Conservation (phyloP, 2,329 filamentous ascomycete species). For the Penicillium occitanis region DNA sequence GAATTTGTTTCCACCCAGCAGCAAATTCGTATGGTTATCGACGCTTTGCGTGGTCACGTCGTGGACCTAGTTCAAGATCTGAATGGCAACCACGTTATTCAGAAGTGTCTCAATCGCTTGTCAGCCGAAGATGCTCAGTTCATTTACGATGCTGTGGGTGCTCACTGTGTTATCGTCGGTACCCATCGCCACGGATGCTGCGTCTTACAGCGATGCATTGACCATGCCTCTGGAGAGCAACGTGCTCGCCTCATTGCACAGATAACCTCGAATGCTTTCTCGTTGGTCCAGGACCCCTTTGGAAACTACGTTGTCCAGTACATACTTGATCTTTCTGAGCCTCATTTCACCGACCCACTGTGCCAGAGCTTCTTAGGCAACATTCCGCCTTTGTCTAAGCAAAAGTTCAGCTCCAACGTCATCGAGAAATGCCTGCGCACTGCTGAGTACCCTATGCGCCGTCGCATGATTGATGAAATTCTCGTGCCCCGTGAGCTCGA, state of each 20-base stretch:
- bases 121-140: conserved; percentile 82
- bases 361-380: conserved; percentile 76
- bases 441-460: conserved; percentile 70
- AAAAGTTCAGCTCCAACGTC: conserved; percentile 99
- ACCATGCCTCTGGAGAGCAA: conserved; percentile 88
- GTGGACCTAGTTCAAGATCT: conserved; percentile 95
- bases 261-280: conserved; percentile 85
- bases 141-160: conserved; percentile 92
- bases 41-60: conserved; percentile 77
- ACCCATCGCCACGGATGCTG: conserved; percentile 98
- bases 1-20: conserved; percentile 85
- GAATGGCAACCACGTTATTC: conserved; percentile 98
- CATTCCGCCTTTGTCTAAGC: conserved; percentile 73
- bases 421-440: conserved; percentile 95
- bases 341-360: conserved; percentile 82
- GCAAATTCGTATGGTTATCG: conserved; percentile 84
- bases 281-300: conserved; percentile 92
- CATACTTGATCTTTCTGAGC: conserved; percentile 90
- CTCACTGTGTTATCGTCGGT: conserved; percentile 82
- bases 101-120: conserved; percentile 97
- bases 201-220: conserved; percentile 95
- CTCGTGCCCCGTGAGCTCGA: conserved; percentile 74
- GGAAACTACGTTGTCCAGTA: conserved; percentile 99
- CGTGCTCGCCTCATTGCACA: conserved; percentile 81
- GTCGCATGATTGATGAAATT: conserved; percentile 83